Conservation (phyloP, 495 filamentous ascomycete species). For the Oidiodendron maius region DNA sequence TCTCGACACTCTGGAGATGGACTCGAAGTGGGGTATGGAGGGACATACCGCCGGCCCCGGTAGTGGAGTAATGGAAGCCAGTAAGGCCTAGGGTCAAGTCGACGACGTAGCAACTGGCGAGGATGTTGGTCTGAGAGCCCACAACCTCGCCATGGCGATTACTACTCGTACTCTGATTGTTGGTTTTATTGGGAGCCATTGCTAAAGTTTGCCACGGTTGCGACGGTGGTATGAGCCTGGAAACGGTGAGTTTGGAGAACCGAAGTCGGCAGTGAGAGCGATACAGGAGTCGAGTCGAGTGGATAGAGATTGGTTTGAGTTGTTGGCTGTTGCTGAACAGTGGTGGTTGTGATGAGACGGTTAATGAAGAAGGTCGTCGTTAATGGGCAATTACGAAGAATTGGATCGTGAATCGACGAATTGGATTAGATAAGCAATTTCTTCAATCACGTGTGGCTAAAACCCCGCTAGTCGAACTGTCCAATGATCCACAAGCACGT, state of each 20-base stretch:
- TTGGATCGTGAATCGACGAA: too few relatives aligned
- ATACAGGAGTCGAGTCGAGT: conserved; percentile 4
- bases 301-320: too few relatives aligned
- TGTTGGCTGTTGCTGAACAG: too few relatives aligned
- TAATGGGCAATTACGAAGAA: too few relatives aligned
- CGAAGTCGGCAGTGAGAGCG: conserved; percentile 2
- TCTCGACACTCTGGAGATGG: not conserved
- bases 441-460: too few relatives aligned
- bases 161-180: conserved; percentile 66
- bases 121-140: conserved; percentile 55
- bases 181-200: conserved; percentile 60
- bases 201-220: conserved; percentile 25
- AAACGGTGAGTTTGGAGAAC: conserved; percentile 1
- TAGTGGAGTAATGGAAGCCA: conserved; percentile 94
- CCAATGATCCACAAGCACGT: too few relatives aligned
- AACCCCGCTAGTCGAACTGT: too few relatives aligned
- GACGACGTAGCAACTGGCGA: conserved; percentile 82
- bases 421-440: too few relatives aligned
- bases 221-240: too few relatives aligned
- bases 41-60: conserved; percentile 64
- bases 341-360: too few relatives aligned
- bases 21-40: too few relatives aligned
- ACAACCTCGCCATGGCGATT: conserved; percentile 54
- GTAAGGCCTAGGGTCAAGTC: conserved; percentile 46
- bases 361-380: too few relatives aligned